These are phyloP conservation scores for Lecanicillium sp. DNA, from an alignment of 2,329 filamentous ascomycete genomes.

Conservation along the genomic window DNA sequence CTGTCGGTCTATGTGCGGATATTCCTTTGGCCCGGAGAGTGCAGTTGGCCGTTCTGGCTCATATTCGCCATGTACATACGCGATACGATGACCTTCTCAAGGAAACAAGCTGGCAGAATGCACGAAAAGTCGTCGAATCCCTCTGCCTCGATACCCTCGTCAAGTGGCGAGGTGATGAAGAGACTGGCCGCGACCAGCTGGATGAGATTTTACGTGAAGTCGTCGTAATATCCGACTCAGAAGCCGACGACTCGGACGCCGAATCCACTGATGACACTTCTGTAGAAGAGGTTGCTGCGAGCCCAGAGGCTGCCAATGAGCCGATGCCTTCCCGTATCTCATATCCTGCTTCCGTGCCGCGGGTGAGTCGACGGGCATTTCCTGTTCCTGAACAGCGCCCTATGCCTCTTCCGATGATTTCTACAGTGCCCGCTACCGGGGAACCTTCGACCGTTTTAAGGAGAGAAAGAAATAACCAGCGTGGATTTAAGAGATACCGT, in stretches of 20 bases:
- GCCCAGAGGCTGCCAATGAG: too few species aligned
- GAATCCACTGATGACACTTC: constrained; percentile 24
- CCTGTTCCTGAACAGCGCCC: too few species aligned
- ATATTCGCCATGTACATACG: constrained; percentile 59
- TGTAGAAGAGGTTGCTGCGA: constrained; percentile 13
- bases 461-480: constrained; percentile 26
- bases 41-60: constrained; percentile 56
- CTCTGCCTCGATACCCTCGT: constrained; percentile 56
- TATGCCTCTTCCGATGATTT: too few species aligned
- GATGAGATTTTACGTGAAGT: constrained; percentile 60
- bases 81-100: constrained; percentile 53
- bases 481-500: constrained; percentile 39
- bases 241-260: constrained; percentile 34
- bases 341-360: too few species aligned
- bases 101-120: constrained; percentile 50
- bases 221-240: constrained; percentile 56
- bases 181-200: constrained; percentile 58
- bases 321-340: too few species aligned
- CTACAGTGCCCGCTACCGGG: too few species aligned
- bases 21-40: constrained; percentile 53
- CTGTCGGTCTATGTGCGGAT: constrained; percentile 48
- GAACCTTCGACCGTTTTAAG: constrained; percentile 1
- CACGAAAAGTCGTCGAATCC: constrained; percentile 51
- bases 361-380: too few species aligned
- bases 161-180: constrained; percentile 65